Evolutionary conservation across 78 protist genomes (phyloP), one percentile per base, ranked within the genome.

Genomic region (Pigoraptor vietnamica): DNA sequence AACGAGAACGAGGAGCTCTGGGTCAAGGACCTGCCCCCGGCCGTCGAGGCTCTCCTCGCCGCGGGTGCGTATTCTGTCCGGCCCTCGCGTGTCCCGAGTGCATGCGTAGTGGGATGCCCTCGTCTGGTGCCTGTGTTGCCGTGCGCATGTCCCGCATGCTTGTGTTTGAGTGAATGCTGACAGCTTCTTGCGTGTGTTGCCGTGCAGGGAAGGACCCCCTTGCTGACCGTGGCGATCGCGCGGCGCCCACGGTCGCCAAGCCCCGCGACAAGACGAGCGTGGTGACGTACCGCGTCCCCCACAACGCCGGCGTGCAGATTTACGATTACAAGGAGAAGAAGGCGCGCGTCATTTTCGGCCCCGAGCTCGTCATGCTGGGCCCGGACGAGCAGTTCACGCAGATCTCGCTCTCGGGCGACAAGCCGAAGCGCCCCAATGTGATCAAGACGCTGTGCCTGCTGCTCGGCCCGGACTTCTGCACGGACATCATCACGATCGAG

Each of bases 391-490:
- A 95, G 86, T 96, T 98, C 91, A 97, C 97, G n/a, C 92, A 92
- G 86, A 92, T 98, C 38, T 92, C 94, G 32, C 93, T 98, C 67
- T 93, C 97, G 37, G 99, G 98, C 79, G 98, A 94, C 92, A 97
- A 95, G 94, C 99, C 99, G 82, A 98, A 98, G 97, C 38, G 92
- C 40, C 98, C 98, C 79, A 93, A 98, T 94, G 93, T 48, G 36
- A 97, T 98, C 93, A 39, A 89, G 87, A 37, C 98, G 35, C 90
- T 97, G 29, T 87, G 93, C 88, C 95, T 98, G 38, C 93, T 83
- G 56, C 93, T 97, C 37, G 99, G 99, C 79, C 99, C 99, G 37
- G 98, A 96, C 96, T 98, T 98, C 55, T 93, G 90, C 94, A 96
- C 98, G 6, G 99, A 98, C 93, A 81, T 96, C 56, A 92, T 98